Percentiles rank a stretch among this genome's conserved stretches.
Conservation (phyloP, 164 flowering plant species). For the Magnolia kwangsiensis region DNA sequence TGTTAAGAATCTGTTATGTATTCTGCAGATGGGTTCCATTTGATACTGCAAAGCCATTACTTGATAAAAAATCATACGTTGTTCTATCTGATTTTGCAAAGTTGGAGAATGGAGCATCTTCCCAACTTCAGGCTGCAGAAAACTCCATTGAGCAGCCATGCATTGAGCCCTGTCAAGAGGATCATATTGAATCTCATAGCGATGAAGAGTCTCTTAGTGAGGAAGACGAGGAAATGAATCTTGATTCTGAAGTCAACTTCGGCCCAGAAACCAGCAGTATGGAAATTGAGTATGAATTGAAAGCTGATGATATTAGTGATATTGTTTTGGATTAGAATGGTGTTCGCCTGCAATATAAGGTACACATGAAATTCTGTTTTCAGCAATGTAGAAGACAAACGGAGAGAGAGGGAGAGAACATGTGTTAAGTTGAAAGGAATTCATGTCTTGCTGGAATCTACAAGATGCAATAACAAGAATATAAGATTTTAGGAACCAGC, state of each 20-base stretch:
- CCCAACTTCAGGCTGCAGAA: conserved; percentile 13
- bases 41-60: conserved; percentile 62
- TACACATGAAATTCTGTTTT: conserved; percentile 13
- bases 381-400: no score
- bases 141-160: conserved; percentile 25
- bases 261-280: conserved; percentile 24
- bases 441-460: no score
- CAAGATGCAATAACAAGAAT: not conserved
- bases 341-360: conserved; percentile 63
- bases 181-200: not conserved
- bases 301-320: conserved; percentile 40
- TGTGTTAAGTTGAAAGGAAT: not conserved
- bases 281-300: conserved; percentile 5
- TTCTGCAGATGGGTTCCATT: conserved; percentile 78
- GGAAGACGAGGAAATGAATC: conserved; percentile 51
- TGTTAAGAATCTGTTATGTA: not conserved
- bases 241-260: conserved; percentile 44
- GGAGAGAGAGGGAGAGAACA: no score
- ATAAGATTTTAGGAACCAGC: not conserved
- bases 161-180: conserved; percentile 31
- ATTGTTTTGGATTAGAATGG: conserved; percentile 21
- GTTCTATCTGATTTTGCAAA: conserved; percentile 55
- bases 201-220: conserved; percentile 36
- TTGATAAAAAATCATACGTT: conserved; percentile 61
- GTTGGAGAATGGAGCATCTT: conserved; percentile 37